phyloP scores from a whole-genome alignment of 2,329 filamentous ascomycete genomes.

The Monosporascus sp. region DNA sequence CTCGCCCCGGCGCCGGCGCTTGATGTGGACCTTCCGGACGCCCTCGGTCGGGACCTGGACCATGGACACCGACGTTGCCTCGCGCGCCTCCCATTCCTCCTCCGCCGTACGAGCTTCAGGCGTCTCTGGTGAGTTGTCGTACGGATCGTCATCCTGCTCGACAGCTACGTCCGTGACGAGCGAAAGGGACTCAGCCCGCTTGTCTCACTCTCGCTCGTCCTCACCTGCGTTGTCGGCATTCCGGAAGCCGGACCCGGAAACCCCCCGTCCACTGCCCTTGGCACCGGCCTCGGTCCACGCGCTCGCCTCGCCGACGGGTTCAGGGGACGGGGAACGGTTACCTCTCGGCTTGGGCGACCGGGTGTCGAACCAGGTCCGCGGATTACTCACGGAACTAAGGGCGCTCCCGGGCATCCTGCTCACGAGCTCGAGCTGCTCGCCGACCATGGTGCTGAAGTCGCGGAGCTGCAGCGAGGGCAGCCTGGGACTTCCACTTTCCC shows the following conservation, averaged over 20 bases:
- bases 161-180: background rate
- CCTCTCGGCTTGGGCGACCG: background rate
- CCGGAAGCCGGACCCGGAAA: no score
- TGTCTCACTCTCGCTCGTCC: background rate
- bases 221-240: background rate
- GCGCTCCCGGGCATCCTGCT: background rate
- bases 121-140: background rate
- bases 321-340: background rate
- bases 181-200: background rate
- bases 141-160: background rate
- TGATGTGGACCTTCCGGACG: slow-evolving; percentile 7
- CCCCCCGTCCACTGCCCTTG: no score
- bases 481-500: slow-evolving; percentile 7
- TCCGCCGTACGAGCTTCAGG: background rate
- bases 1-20: background rate
- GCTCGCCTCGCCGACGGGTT: slow-evolving; percentile 9
- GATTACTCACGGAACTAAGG: background rate
- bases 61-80: slow-evolving; percentile 11
- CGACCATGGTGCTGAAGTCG: background rate
- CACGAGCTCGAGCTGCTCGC: background rate
- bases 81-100: slow-evolving; percentile 4
- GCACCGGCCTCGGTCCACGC: slow-evolving; percentile 8
- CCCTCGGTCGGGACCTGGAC: slow-evolving; percentile 4
- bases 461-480: slow-evolving; percentile 13
- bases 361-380: slow-evolving; percentile 14